Evolutionary conservation across 108 stramenopile genomes (phyloP), one percentile per base, ranked within the genome.

Genomic region (Skeletonema tropicum): DNA sequence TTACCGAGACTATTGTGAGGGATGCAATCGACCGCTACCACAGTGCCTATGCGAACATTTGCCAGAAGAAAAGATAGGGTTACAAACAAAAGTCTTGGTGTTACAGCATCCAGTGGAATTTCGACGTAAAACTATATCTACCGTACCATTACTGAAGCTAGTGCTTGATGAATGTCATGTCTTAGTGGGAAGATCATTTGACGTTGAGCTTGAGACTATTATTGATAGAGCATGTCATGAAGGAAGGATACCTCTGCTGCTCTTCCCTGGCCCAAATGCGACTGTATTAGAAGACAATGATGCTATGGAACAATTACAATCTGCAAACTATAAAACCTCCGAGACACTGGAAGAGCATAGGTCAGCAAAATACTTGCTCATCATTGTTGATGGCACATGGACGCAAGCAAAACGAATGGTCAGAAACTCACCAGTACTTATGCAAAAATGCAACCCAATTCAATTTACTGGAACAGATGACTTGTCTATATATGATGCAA

Each of bases 321-420:
- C 21, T 64, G 42, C 31, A 26, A 23, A 14, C 31, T 23, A 41
- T 17, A 6, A n/a, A 1, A n/a, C 9, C 57, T 17, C 36, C 19
- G 23, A 67, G 21, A 58, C 64, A 65, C 31, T 6, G 8, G 1
- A 10, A 9, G 49, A 35, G 55, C n/a, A 41, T 25, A 13, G 12
- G 29, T 12, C 60, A 33, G 17, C 42, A 46, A 79, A 79, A 49
- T 49, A 70, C 42, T 48, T 82, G 57, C 64, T 85, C 13, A 85
- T 85, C 25, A 60, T 86, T 3, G 64, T 86, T 21, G 88, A 88
- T 82, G 88, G 88, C 17, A 88, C 90, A 25, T 88, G 88, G 88
- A 76, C 85, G 8, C 80, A 88, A 75, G 88, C 88, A 13, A 71
- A 77, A 62, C 75, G 85, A 10, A 88, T 88, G 83, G 62, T 80